A percentile compares a stretch with the other conserved stretches of the same genome.
Conservation (phyloP, 2,329 filamentous ascomycete genomes). For the Aspergillus vadensis region DNA sequence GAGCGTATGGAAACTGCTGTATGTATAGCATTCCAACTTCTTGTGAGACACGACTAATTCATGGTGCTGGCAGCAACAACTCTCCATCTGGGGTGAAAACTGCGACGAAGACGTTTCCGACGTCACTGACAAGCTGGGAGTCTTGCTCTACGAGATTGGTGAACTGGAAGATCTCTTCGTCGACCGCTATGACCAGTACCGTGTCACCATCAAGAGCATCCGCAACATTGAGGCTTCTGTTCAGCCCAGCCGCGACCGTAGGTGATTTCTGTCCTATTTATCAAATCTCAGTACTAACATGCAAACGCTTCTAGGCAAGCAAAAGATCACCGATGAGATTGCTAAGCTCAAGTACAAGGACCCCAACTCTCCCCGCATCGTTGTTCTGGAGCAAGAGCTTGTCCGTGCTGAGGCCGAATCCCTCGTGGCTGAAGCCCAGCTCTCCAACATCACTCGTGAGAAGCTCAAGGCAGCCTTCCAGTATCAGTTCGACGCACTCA, state of each 20-base stretch:
- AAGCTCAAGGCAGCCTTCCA: constrained; percentile 98
- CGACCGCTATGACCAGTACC: constrained; percentile 98
- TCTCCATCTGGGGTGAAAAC: constrained; percentile 94
- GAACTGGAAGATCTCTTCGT: constrained; percentile 98
- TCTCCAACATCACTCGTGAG: constrained; percentile 98
- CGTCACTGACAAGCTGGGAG: constrained; percentile 97
- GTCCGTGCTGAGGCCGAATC: constrained; percentile 98
- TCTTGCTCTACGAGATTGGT: constrained; percentile 96
- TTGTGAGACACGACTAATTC: not conserved
- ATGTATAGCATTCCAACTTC: constrained; percentile 43
- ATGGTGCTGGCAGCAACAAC: constrained; percentile 73
- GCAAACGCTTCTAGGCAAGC: constrained; percentile 68
- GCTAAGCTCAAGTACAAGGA: constrained; percentile 99
- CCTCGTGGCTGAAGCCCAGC: constrained; percentile 95
- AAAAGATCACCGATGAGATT: constrained; percentile 99
- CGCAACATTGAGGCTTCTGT: constrained; percentile 98
- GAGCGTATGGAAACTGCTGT: constrained; percentile 99
- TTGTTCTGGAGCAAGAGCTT: constrained; percentile 96
- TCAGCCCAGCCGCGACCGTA: constrained; percentile 95
- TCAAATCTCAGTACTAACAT: constrained; percentile 11
- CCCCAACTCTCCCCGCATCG: constrained; percentile 95
- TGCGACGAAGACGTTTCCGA: constrained; percentile 98
- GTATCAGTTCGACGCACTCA: constrained; percentile 96
- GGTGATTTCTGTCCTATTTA: constrained; percentile 18
- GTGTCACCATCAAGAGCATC: constrained; percentile 98